Percentiles rank a stretch among this genome's conserved stretches.
Conservation (phyloP, 805 yeast species). For the Starmerella asiatica region DNA sequence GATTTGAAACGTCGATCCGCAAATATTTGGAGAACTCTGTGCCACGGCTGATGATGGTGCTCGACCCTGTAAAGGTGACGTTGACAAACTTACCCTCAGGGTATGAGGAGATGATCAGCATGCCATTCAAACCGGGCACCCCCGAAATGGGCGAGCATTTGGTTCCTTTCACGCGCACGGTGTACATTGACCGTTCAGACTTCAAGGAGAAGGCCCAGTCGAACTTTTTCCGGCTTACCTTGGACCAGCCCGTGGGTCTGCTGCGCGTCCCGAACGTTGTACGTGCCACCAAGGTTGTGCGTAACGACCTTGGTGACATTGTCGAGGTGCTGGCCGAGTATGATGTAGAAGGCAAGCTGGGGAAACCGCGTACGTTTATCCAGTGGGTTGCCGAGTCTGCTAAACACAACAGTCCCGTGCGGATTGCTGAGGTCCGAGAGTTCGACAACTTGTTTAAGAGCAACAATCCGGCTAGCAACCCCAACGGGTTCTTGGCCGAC, state of each 20-base stretch:
- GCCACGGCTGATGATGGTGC: constrained; percentile 87
- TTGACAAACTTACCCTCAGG: constrained; percentile 71
- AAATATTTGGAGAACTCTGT: constrained; percentile 76
- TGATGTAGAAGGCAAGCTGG: constrained; percentile 42
- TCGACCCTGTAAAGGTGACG: constrained; percentile 72
- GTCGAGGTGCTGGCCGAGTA: constrained; percentile 65
- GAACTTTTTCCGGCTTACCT: constrained; percentile 88
- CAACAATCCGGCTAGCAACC: constrained; percentile 80
- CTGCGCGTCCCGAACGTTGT: constrained; percentile 80
- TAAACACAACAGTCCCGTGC: constrained; percentile 48
- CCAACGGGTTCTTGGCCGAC: constrained; percentile 78
- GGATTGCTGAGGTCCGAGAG: constrained; percentile 63
- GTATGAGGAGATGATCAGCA: constrained; percentile 51
- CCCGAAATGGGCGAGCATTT: constrained; percentile 60
- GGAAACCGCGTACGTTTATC: constrained; percentile 87
- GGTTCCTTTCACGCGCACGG: constrained; percentile 60
- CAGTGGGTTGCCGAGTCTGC: constrained; percentile 84
- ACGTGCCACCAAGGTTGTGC: constrained; percentile 53
- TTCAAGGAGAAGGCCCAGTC: constrained; percentile 47
- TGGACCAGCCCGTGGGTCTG: constrained; percentile 88
- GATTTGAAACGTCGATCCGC: constrained; percentile 85
- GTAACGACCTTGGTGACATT: constrained; percentile 49
- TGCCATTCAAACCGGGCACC: constrained; percentile 84
- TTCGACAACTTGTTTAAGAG: constrained; percentile 79
- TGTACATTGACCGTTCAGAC: constrained; percentile 82